These are phyloP conservation scores for Gillenia trifoliata DNA, from an alignment of 306 rosid species.

Conservation along the genomic window DNA sequence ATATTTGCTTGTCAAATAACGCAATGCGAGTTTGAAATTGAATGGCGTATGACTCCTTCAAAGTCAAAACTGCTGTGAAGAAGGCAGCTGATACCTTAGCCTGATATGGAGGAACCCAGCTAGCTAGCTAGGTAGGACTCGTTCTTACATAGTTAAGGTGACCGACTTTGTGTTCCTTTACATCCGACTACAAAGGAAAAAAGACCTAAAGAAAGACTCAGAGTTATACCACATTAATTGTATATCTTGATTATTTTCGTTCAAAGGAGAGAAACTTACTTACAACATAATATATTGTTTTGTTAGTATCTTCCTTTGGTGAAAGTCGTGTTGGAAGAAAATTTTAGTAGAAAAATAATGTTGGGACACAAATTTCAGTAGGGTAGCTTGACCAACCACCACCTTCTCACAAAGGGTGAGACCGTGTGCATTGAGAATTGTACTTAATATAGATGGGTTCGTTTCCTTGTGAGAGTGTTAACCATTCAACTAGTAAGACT, in stretches of 20 bases:
- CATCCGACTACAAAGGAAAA: not conserved
- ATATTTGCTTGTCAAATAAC: not conserved
- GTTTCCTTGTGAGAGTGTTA: not conserved
- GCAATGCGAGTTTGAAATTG: not conserved
- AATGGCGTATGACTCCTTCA: not conserved
- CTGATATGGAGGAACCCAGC: not conserved
- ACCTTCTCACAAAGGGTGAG: not conserved
- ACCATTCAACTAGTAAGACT: not conserved
- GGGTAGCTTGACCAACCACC: not conserved
- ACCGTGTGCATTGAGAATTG: not conserved
- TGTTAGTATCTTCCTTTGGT: too few relatives aligned
- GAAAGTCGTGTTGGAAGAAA: too few relatives aligned
- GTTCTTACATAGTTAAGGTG: not conserved
- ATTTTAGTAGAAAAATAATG: too few relatives aligned
- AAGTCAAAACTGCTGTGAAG: not conserved
- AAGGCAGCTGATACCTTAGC: not conserved
- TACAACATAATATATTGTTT: too few relatives aligned
- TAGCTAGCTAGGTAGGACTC: not conserved
- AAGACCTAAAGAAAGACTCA: not conserved
- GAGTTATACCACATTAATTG: too few relatives aligned
- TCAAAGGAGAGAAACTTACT: too few relatives aligned
- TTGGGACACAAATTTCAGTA: too few relatives aligned
- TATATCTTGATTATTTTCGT: too few relatives aligned
- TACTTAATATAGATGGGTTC: too few relatives aligned
- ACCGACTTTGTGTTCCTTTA: not conserved